Base-by-base conservation (phyloP, 306 rosid species). In the Trifolium pratense region DNA sequence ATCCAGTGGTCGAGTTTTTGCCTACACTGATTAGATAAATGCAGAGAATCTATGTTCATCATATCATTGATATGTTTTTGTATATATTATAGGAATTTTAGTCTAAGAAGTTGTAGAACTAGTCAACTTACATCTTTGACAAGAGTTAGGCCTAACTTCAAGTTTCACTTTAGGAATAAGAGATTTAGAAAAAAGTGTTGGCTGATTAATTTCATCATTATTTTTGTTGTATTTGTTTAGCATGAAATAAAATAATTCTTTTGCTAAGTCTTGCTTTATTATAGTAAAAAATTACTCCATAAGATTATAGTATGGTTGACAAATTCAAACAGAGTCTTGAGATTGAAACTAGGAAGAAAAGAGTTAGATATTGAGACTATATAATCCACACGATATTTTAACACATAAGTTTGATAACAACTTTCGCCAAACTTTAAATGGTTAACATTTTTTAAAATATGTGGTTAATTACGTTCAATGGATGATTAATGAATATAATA, bases 151-250 rank as follows among this genome's bases (percentile, higher is more conserved):
- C 3, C 23, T 8, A 49, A 57, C 70, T 61, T 78, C 65, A 40
- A 78, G 62, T 74, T 74, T 46, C 78, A 70, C 15, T 69, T 74
- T 79, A 76, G 72, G 66, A 57, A 57, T 57, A 57, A 25, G 16
- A 60, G 16, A 68, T 68, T 20, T 46, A 42, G 25, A 66, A 26
- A 25, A 39, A 67, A 2, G 12, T 46, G n/a, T 20, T 69, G 51
- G 51, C 70, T 16, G 51, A 29, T 64, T 71, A 76, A 63, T 45
- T 17, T 5, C 42, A 34, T 72, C 21, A 80, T 80, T 83, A 73
- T 68, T 84, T 84, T 80, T 72, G 77, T 83, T 79, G 79, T 76
- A 71, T 66, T 79, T 72, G 65, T 83, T 57, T 25, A 57, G 18
- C 37, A 57, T 14, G 18, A 64, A 14, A 10, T 34, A 75, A 51